Percentiles rank a stretch among this genome's conserved stretches.
Conservation (phyloP, 2,329 filamentous ascomycete genomes). For the Septoria petroselini region DNA sequence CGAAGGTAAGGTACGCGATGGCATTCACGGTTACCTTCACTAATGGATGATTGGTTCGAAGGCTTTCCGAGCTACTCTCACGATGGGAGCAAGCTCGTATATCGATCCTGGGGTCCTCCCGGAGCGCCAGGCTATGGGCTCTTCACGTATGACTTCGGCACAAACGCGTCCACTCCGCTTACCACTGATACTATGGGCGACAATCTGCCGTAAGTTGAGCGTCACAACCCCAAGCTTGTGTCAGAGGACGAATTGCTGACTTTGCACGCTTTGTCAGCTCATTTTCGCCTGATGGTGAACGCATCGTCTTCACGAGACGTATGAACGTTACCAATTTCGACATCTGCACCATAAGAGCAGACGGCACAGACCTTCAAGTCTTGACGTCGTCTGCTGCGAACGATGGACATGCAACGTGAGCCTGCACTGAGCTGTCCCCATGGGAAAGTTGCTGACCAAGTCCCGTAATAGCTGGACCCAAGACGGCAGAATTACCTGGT, state of each 20-base stretch:
- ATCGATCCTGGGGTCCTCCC: constrained; percentile 7
- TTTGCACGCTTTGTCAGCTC: too few species aligned
- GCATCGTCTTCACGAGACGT: constrained; percentile 11
- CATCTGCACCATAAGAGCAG: constrained; percentile 8
- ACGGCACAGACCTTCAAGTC: constrained; percentile 7
- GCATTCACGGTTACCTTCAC: too few species aligned
- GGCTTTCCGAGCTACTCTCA: too few species aligned
- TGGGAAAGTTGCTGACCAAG: not conserved
- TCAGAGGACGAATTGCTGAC: too few species aligned
- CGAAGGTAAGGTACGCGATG: too few species aligned
- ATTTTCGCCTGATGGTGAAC: constrained; percentile 6
- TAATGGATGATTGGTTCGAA: too few species aligned
- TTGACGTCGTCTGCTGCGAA: not conserved
- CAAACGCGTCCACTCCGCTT: not conserved
- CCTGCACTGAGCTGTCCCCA: not conserved
- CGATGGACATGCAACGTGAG: constrained; percentile 9
- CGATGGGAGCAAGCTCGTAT: constrained; percentile 14
- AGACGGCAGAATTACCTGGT: constrained; percentile 7
- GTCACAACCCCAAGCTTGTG: too few species aligned
- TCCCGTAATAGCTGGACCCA: constrained; percentile 4
- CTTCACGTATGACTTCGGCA: not conserved
- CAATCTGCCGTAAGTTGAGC: too few species aligned
- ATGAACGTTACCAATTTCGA: constrained; percentile 11
- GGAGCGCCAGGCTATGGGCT: not conserved
- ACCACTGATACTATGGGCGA: constrained; percentile 3